Base-by-base conservation (phyloP, 495 filamentous ascomycete species). In the Aspergillus baeticus region DNA sequence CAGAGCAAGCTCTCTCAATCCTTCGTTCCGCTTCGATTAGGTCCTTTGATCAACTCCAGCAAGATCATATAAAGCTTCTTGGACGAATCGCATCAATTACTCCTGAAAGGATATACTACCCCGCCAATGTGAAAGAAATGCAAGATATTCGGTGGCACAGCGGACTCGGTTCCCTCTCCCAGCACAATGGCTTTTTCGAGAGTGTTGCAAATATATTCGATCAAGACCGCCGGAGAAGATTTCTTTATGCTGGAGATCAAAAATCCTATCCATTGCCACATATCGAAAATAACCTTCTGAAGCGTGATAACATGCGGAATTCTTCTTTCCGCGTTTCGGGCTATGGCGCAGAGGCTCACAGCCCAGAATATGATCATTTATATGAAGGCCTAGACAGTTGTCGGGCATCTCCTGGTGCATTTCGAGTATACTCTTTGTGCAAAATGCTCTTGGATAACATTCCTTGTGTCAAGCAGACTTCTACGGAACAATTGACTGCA, bases 291-390 rank as follows among this genome's bases (percentile, higher is more conserved):
- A 45, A 58, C 6, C 59, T 85, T 5, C 51, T 75, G 6, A 31
- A 64, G 0, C 71, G 83, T n/a, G 76, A 76, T 33, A 39, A 58
- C 1, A 76, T 82, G 53, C 72, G 84, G 5, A 72, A 74, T 31
- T 71, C 82, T 0, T 61, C 59, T 0, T 82, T 82, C 60, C 73
- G 74, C 14, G 67, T 79, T 2, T 62, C 69, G 11, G 76, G 71
- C 0, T 87, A 81, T 58, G 84, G 83, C 7, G 79, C 80, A 0
- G 84, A 86, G 57, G 44, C 64, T 13, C 63, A 75, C 58, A 80
- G 66, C 0, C 41, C 55, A 0, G 29, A 15, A 0, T 15, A 61
- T 29, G 81, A 85, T n/a, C 59, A 5, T 8, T 13, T 82, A 78
- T 42, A 48, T 13, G n/a, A n/a, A n/a, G n/a, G n/a, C n/a, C n/a